Base-by-base conservation (phyloP, 2,329 filamentous ascomycete genomes). In the Pseudogymnoascus sp. region DNA sequence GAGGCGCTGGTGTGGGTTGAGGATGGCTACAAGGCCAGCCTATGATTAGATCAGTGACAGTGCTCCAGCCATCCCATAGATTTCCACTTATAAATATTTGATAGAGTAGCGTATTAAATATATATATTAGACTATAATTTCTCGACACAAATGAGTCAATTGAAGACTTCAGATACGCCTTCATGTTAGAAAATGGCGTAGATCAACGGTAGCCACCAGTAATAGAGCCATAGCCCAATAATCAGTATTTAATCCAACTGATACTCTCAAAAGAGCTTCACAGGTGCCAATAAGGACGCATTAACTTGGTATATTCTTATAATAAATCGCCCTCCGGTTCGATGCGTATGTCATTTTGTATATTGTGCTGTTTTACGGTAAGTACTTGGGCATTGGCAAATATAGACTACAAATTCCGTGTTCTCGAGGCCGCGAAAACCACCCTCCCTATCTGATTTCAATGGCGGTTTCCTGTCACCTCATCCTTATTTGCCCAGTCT, bases 1-100 rank as follows among this genome's bases (percentile, higher is more conserved):
- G 47, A 54, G 25, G 47, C 47, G 25, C 47, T 33, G 25, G 47
- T 54, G n/a, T 54, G 47, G 47, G 14, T 54, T 33, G 47, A 54
- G n/a, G 47, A 54, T 3, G 47, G 47, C 47, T 54, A 54, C 47
- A 54, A 33, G 18, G n/a, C 47, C 47, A 54, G 33, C 47, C 9
- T 54, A 12, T 54, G 28, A 54, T 18, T 54, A 54, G 25, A 54
- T 18, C 30, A 30, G 4, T 30, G 25, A 33, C 30, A 54, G 25
- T 18, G n/a, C 25, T 54, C 43, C n/a, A 12, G 43, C 25, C n/a
- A 5, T 28, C 22, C 25, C 1, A 18, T 54, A 54, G 25, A 54
- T 54, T 18, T 33, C 6, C 5, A 33, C 8, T 7, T 33, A 20
- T 54, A 11, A 6, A 28, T 18, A 18, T 33, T 54, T 11, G 22